Conservation (phyloP, 192 early-diverging fungal genomes). For the Podila epigama region DNA sequence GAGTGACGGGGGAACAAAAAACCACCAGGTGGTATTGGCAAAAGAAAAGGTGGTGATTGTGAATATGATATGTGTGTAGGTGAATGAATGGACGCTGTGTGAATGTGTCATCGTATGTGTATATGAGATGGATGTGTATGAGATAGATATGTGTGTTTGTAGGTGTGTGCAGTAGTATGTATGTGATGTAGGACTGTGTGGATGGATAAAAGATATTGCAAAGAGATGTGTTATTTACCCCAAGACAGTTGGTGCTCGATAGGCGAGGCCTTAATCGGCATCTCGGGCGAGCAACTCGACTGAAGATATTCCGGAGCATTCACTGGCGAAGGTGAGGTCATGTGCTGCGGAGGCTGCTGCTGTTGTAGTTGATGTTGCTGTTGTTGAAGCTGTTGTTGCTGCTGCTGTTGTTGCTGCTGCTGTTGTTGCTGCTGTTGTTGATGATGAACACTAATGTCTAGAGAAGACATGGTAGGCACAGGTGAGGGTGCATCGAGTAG, state of each 20-base stretch:
- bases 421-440: not conserved
- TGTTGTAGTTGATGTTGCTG: slow-evolving; percentile 1
- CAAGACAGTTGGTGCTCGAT: slow-evolving; percentile 35
- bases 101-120: too few species aligned
- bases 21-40: too few species aligned
- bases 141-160: not conserved
- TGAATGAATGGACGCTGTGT: too few species aligned
- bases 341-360: slow-evolving; percentile 9
- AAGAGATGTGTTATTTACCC: slow-evolving; percentile 14
- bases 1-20: too few species aligned
- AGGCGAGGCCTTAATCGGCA: slow-evolving; percentile 44
- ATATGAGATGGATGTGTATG: too few species aligned
- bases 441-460: slow-evolving; percentile 8
- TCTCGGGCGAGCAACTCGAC: slow-evolving; percentile 37
- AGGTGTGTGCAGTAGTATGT: not conserved
- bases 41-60: too few species aligned
- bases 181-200: not conserved
- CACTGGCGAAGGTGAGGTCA: slow-evolving; percentile 23
- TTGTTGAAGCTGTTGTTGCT: slow-evolving; percentile 15
- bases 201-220: not conserved
- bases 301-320: slow-evolving; percentile 30
- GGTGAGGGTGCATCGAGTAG: slow-evolving; percentile 40
- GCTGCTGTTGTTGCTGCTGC: not conserved
- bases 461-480: slow-evolving; percentile 23
- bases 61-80: too few species aligned